A percentile compares a stretch with the other conserved stretches of the same genome.
Conservation (phyloP, 2,329 filamentous ascomycete species). For the Amylocarpus encephaloides region DNA sequence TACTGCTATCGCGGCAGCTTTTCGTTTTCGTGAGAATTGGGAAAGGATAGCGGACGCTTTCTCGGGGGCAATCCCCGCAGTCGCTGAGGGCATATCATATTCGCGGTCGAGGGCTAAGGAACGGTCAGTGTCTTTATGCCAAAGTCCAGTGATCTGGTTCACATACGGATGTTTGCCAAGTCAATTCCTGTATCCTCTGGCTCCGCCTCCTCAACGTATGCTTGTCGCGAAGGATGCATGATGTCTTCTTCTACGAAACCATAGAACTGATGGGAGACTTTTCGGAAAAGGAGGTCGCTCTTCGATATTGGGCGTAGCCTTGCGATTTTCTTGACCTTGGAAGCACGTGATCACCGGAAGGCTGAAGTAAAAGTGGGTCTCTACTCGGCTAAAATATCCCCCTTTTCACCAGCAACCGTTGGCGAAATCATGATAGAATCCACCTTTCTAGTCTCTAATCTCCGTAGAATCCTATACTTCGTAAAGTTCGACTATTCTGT, state of each 20-base stretch:
- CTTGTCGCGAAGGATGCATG: conserved; percentile 85
- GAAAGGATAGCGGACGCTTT: conserved; percentile 31
- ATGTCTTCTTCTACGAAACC: not conserved
- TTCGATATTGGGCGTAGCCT: not conserved
- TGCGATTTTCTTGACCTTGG: not conserved
- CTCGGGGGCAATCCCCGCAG: conserved; percentile 29
- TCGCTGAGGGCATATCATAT: conserved; percentile 46
- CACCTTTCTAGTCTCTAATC: too few relatives aligned
- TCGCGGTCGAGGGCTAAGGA: conserved; percentile 65
- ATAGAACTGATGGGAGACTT: not conserved
- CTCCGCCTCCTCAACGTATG: conserved; percentile 83
- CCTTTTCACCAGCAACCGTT: too few relatives aligned
- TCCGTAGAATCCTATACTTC: too few relatives aligned
- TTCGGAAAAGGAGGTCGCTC: too few relatives aligned
- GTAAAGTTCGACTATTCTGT: too few relatives aligned
- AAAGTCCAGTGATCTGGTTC: conserved; percentile 4
- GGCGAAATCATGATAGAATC: too few relatives aligned
- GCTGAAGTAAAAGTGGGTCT: conserved; percentile 1
- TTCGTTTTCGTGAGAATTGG: conserved; percentile 86
- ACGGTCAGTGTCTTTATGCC: conserved; percentile 18
- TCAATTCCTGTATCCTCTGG: conserved; percentile 50
- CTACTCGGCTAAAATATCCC: too few relatives aligned
- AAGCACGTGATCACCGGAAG: not conserved
- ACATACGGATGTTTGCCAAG: conserved; percentile 57
- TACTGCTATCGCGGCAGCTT: conserved; percentile 82